phyloP scores from a whole-genome alignment of 495 filamentous ascomycete species.

The Penicillium parvum region DNA sequence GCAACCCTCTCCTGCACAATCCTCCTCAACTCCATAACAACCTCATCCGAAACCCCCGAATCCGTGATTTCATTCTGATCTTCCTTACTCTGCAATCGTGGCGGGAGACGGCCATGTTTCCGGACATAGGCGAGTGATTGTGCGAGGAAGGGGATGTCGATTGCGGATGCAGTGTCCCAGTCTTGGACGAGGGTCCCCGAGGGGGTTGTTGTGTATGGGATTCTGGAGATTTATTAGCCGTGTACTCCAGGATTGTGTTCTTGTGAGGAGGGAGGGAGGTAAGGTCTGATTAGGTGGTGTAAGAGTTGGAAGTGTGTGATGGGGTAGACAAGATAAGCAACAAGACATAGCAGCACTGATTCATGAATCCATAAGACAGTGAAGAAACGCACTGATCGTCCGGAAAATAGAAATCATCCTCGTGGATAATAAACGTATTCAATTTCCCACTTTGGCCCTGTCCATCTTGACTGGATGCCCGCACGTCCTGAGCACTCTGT shows the following conservation, averaged over 20 bases:
- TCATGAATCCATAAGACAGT: too few species aligned
- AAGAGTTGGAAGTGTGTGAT: too few species aligned
- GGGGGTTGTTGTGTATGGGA: constrained; percentile 46
- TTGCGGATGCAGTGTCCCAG: constrained; percentile 78
- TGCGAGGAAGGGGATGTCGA: constrained; percentile 63
- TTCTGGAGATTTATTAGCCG: constrained; percentile 26
- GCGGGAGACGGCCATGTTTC: constrained; percentile 59
- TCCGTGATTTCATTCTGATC: constrained; percentile 61
- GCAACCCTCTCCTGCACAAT: constrained; percentile 6
- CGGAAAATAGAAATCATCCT: constrained; percentile 87
- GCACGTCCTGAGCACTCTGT: not conserved
- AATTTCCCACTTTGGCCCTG: too few species aligned
- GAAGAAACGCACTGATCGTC: constrained; percentile 56
- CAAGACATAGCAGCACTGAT: too few species aligned
- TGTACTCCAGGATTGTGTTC: too few species aligned
- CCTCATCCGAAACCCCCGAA: constrained; percentile 7
- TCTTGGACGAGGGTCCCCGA: constrained; percentile 57
- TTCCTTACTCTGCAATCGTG: constrained; percentile 64
- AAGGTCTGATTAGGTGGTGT: not conserved
- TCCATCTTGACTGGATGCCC: too few species aligned
- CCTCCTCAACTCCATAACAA: constrained; percentile 16
- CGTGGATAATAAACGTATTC: constrained; percentile 71
- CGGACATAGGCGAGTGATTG: constrained; percentile 59
- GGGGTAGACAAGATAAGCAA: too few species aligned
- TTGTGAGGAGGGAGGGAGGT: not conserved